Conservation (phyloP, 805 yeast species). For the Nakazawaea wyomingensis region DNA sequence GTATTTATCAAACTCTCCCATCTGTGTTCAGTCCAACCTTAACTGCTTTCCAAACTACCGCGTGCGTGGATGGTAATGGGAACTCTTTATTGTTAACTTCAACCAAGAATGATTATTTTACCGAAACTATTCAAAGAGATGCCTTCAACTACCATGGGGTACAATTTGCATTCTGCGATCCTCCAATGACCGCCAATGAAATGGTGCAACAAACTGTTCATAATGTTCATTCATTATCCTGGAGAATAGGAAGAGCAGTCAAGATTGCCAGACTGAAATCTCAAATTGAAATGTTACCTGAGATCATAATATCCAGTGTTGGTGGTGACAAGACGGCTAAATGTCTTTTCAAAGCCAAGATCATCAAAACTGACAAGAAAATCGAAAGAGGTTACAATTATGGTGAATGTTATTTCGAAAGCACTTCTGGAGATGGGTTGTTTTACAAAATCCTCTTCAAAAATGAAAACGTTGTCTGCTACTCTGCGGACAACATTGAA, state of each 20-base stretch:
- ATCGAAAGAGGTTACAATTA: conserved; percentile 32
- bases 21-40: conserved; percentile 16
- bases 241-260: conserved; percentile 42
- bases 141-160: conserved; percentile 36
- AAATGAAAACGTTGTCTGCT: conserved; percentile 37
- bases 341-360: conserved; percentile 30
- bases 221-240: conserved; percentile 32
- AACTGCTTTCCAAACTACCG: conserved; percentile 19
- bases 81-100: conserved; percentile 27
- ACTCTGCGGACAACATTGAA: conserved; percentile 17
- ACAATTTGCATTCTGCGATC: conserved; percentile 30
- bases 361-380: conserved; percentile 32
- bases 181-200: conserved; percentile 29
- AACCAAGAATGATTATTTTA: conserved; percentile 26
- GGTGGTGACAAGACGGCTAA: conserved; percentile 28
- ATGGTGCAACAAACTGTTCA: conserved; percentile 25
- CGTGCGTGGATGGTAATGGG: conserved; percentile 36
- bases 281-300: conserved; percentile 29
- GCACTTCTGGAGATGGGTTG: conserved; percentile 11
- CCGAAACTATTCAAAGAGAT: conserved; percentile 37
- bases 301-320: conserved; percentile 28
- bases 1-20: conserved; percentile 31
- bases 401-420: conserved; percentile 32
- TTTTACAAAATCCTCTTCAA: conserved; percentile 34
- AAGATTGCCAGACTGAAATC: conserved; percentile 27